A percentile compares a stretch with the other conserved stretches of the same genome.
Conservation (phyloP, 1,284 basidiomycete genomes). For the Blastosporella zonata region DNA sequence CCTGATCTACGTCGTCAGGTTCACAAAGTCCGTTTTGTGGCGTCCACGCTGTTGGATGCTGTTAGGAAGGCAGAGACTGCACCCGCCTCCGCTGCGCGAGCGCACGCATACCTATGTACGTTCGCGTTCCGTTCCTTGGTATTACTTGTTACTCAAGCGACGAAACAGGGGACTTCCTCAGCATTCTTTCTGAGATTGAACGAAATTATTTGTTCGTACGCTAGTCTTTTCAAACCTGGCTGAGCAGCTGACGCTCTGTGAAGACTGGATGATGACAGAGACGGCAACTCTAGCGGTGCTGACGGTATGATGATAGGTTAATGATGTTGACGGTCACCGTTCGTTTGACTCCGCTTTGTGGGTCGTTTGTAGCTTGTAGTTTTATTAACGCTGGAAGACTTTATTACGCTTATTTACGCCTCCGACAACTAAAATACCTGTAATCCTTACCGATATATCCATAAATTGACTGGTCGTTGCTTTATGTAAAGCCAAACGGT, state of each 20-base stretch:
- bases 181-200: conserved; percentile 85
- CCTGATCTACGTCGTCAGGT: conserved; percentile 41
- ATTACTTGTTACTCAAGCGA: not conserved
- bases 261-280: conserved; percentile 73
- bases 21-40: conserved; percentile 87
- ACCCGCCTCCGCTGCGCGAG: conserved; percentile 72
- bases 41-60: conserved; percentile 83
- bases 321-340: conserved; percentile 18
- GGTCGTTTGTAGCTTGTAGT: conserved; percentile 16
- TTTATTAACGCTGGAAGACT: conserved; percentile 13
- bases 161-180: conserved; percentile 78
- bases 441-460: conserved; percentile 13
- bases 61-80: conserved; percentile 77
- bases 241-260: conserved; percentile 18
- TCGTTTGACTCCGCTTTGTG: not conserved
- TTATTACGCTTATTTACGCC: conserved; percentile 16
- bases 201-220: conserved; percentile 73
- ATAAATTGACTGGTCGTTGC: not conserved
- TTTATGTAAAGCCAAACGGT: not conserved
- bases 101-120: conserved; percentile 77
- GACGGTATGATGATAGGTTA: conserved; percentile 52
- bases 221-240: not conserved
- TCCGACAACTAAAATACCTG: conserved; percentile 5
- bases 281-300: conserved; percentile 50
- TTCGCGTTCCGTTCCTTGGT: conserved; percentile 16